Evolutionary conservation across 768 basidiomycete species (phyloP), one percentile per base, ranked within the genome.

Genomic region (Lactarius trivialis): DNA sequence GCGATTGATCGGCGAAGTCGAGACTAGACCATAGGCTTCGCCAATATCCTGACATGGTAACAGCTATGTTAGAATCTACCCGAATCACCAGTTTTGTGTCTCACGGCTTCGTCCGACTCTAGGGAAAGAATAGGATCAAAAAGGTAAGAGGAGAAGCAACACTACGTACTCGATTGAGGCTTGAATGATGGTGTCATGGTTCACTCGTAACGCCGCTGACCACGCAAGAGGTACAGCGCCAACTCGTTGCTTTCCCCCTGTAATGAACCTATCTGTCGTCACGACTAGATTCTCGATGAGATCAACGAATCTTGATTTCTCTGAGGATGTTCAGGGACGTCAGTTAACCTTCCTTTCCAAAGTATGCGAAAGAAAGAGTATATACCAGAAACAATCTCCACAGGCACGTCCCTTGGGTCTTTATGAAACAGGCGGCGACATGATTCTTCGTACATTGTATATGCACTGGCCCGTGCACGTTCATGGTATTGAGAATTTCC

Each of bases 41-140:
- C 60, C 60, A 61, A 36, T 61, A 61, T 41, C 55, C 60, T 60
- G 45, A 48, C 45, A 24, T 11, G 24, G 4, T 5, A 4, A 48
- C 24, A 12, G 2, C 3, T 26, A 48, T 24, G 21, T 48, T 26
- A 48, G 45, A 24, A 14, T 24, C 45, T 26, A 26, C 45, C 45
- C 6, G 21, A 24, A 14, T 48, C 6, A 12, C 7, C 6, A 7
- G 24, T 4, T 24, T 14, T 24, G 24, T 24, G 14, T 24, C 45
- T 26, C 24, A 48, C 45, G 45, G 24, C 12, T 48, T 48, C 45
- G 45, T 7, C 45, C 45, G 15, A 48, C 45, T 14, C 45, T 48
- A 7, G 0, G 45, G 1, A 48, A 24, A 2, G 12, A 1, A 24
- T 26, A 14, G 0, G 21, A 21, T 11, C 21, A 21, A 12, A 24